These are phyloP conservation scores for Sphagnurus paluster DNA, from an alignment of 1,284 basidiomycete genomes.

Conservation along the genomic window DNA sequence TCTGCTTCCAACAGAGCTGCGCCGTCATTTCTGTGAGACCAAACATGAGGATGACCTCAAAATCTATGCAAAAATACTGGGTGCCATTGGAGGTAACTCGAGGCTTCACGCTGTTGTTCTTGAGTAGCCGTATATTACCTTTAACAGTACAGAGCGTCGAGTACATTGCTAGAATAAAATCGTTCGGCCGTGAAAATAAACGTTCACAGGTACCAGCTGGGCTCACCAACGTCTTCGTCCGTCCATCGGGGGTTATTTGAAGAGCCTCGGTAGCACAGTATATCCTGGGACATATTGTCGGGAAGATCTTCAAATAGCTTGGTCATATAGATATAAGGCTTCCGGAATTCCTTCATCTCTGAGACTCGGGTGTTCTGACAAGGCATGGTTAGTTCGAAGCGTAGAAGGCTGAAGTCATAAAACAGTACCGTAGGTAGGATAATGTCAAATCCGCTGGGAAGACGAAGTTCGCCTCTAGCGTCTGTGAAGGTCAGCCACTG, in stretches of 20 bases:
- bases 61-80: slow-evolving; percentile 14
- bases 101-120: slow-evolving; percentile 23
- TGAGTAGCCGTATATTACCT: slow-evolving; percentile 26
- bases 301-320: slow-evolving; percentile 18
- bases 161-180: slow-evolving; percentile 36
- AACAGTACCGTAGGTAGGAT: slow-evolving; percentile 25
- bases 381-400: background rate
- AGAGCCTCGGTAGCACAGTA: slow-evolving; percentile 43
- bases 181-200: background rate
- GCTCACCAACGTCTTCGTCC: slow-evolving; percentile 43
- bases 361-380: slow-evolving; percentile 29
- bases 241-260: slow-evolving; percentile 40
- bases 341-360: slow-evolving; percentile 30
- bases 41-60: slow-evolving; percentile 27
- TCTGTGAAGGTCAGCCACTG: slow-evolving; percentile 1
- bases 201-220: background rate
- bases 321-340: slow-evolving; percentile 13
- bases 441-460: slow-evolving; percentile 22
- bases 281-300: slow-evolving; percentile 24
- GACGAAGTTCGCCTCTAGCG: background rate
- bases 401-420: background rate
- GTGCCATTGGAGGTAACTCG: slow-evolving; percentile 4
- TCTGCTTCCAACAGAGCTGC: slow-evolving; percentile 38
- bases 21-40: slow-evolving; percentile 30
- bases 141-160: slow-evolving; percentile 41